Conservation (phyloP, 371 early-diverging fungal genomes). For the Zopfochytrium polystomum region DNA sequence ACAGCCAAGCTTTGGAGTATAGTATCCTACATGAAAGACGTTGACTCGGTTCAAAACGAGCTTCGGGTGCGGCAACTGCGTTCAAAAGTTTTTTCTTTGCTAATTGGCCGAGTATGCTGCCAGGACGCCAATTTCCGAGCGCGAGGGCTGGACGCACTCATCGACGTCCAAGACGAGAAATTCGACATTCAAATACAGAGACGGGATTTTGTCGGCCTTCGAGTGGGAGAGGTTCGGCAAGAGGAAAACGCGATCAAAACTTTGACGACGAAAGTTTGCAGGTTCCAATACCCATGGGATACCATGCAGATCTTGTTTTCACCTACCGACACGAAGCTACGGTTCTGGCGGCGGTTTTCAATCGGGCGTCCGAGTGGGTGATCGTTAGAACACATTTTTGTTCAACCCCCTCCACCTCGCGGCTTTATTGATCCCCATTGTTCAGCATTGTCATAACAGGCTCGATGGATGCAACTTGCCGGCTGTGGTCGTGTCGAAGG, state of each 20-base stretch:
- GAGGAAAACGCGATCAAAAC: not conserved
- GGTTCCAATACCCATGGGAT: conserved; percentile 45
- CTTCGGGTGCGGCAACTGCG: conserved; percentile 18
- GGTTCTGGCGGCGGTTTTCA: conserved; percentile 45
- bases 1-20: conserved; percentile 56
- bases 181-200: conserved; percentile 35
- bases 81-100: not conserved
- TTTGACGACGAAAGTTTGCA: not conserved
- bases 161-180: conserved; percentile 35
- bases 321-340: conserved; percentile 54
- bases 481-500: conserved; percentile 52
- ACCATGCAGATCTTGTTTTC: conserved; percentile 52
- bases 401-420: not conserved
- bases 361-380: conserved; percentile 43
- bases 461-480: conserved; percentile 52
- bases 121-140: conserved; percentile 14
- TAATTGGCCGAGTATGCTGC: not conserved
- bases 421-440: not conserved
- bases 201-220: conserved; percentile 30
- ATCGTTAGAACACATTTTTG: not conserved
- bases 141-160: conserved; percentile 25
- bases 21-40: conserved; percentile 45
- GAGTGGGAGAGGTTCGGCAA: conserved; percentile 39
- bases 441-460: conserved; percentile 53
- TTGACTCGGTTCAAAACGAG: conserved; percentile 36